Conservation (phyloP, 495 filamentous ascomycete species). For the Penicillium verhagenii region DNA sequence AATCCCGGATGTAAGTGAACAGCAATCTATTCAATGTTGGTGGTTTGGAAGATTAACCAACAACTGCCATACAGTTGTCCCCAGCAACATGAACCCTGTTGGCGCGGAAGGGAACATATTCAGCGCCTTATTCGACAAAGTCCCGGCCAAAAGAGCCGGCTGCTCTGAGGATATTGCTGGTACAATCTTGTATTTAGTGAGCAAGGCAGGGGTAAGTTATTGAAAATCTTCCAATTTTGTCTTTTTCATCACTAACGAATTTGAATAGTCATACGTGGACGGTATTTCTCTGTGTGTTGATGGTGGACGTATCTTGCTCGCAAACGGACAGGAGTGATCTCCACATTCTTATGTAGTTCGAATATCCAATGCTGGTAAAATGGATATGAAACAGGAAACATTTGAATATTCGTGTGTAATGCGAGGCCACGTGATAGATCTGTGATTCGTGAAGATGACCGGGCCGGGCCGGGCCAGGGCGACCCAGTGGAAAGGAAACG, state of each 20-base stretch:
- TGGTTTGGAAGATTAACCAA: not conserved
- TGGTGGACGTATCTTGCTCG: slow-evolving; percentile 34
- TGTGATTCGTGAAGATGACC: not conserved
- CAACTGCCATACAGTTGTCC: slow-evolving; percentile 29
- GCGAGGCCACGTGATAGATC: not conserved
- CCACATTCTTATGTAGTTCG: not conserved
- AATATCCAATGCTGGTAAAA: no score
- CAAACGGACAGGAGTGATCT: slow-evolving; percentile 37
- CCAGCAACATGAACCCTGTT: slow-evolving; percentile 49
- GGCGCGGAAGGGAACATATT: slow-evolving; percentile 45
- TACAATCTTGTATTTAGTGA: slow-evolving; percentile 38
- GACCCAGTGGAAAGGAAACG: not conserved
- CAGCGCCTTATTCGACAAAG: slow-evolving; percentile 40
- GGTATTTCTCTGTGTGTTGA: slow-evolving; percentile 39
- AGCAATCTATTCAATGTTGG: not conserved
- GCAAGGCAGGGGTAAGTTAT: slow-evolving; percentile 36
- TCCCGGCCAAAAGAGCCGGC: slow-evolving; percentile 42
- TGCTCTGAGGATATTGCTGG: slow-evolving; percentile 40
- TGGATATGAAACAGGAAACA: slow-evolving; percentile 36
- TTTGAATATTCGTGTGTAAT: not conserved
- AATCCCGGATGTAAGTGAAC: slow-evolving; percentile 45
- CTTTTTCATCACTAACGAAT: not conserved
- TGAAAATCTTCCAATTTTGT: not conserved
- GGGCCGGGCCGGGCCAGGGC: not conserved
- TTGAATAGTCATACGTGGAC: slow-evolving; percentile 33